Evolutionary conservation across 768 basidiomycete species (phyloP), one percentile per base, ranked within the genome.

Genomic region (Rhodotorula sphaerocarpa): DNA sequence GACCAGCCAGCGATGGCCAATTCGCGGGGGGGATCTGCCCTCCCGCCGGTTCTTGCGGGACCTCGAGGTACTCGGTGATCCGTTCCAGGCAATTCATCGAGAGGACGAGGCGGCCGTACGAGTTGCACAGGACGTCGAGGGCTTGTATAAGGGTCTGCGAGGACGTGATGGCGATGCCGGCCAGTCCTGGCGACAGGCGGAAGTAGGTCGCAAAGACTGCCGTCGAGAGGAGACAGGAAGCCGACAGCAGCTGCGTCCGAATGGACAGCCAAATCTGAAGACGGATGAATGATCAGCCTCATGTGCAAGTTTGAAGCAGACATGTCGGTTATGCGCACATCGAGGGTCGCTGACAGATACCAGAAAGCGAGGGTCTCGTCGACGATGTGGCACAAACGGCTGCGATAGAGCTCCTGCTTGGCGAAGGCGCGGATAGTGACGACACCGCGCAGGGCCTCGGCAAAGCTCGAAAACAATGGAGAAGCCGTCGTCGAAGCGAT

Each of bases 341-440:
- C 63, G n/a, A 65, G 63, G 6, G 63, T 65, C 3, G 63, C 63
- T 18, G 83, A 84, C 64, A 86, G 84, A 69, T 87, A 86, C 78
- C 86, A 77, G 82, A 84, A 85, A 50, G 80, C 78, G 52, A 87
- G 77, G 82, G 85, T 86, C 20, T 80, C 81, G 55, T 80, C 82
- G 18, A 85, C 81, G 44, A 85, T 78, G 82, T 70, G 69, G 74
- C 85, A 86, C 54, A 81, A 80, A 69, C 86, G 83, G 70, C 85
- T 83, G 68, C 82, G 85, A 5, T 81, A 81, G 71, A 85, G 84
- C 73, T 84, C 84, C 69, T 79, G 70, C 47, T 75, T 74, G 25
- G 72, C 74, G 57, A 76, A 78, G 0, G 76, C 74, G 23, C 77
- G 70, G 39, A 78, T 75, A 1, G 75, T 76, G 5, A 74, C 73